A percentile compares a stretch with the other conserved stretches of the same genome.
These are phyloP conservation scores for Inga leiocalycina DNA, from an alignment of 306 rosid genomes.

Conservation along the genomic window DNA sequence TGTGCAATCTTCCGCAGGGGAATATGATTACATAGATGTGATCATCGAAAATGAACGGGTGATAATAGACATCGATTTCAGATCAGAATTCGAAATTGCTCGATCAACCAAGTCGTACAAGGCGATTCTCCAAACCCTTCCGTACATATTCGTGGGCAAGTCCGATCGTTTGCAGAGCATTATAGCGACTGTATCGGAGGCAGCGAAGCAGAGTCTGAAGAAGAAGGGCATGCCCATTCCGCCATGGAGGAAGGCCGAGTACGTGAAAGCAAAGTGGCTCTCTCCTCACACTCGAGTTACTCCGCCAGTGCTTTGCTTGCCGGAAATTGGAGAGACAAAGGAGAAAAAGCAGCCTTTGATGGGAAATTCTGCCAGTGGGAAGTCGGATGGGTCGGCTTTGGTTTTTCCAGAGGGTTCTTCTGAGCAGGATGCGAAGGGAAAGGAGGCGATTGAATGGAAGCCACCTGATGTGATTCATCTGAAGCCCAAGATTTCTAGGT, in stretches of 20 bases:
- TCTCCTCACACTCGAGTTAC: conserved; percentile 48
- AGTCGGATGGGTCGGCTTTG: conserved; percentile 31
- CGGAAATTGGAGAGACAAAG: background rate
- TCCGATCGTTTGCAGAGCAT: conserved; percentile 61
- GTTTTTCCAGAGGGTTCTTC: conserved; percentile 32
- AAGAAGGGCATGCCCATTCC: conserved; percentile 79
- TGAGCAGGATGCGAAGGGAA: conserved; percentile 26
- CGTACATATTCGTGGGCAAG: conserved; percentile 68
- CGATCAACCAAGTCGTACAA: conserved; percentile 67
- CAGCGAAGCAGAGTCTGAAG: conserved; percentile 76
- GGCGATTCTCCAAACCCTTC: conserved; percentile 65
- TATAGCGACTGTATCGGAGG: conserved; percentile 68
- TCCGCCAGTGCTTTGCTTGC: background rate
- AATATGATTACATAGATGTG: conserved; percentile 79
- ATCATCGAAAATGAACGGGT: conserved; percentile 48
- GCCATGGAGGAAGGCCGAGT: conserved; percentile 77
- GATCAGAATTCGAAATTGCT: conserved; percentile 83
- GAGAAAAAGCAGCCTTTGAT: conserved; percentile 10
- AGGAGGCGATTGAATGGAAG: conserved; percentile 45
- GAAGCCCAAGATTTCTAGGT: conserved; percentile 53
- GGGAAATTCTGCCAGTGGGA: conserved; percentile 15
- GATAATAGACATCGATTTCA: conserved; percentile 73
- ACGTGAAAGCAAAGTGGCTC: conserved; percentile 80
- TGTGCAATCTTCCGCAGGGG: conserved; percentile 44
- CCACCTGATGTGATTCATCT: conserved; percentile 44